These are phyloP conservation scores for Aspergillus sp. DNA, from an alignment of 2,329 filamentous ascomycete genomes.

Conservation along the genomic window DNA sequence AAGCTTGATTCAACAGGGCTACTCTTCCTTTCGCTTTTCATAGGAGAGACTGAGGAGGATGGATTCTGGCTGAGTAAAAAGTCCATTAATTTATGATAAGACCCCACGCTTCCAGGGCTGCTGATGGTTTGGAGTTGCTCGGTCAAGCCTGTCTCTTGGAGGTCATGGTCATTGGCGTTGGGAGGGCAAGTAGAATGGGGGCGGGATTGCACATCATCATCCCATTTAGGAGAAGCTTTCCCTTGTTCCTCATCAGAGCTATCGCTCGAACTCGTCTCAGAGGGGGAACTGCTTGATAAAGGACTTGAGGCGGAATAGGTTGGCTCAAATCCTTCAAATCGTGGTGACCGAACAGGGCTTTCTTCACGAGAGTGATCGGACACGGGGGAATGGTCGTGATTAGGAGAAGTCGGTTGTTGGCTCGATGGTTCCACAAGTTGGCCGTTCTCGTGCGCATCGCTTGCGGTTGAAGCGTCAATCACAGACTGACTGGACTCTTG, in stretches of 20 bases:
- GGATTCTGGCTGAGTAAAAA: conserved; percentile 1
- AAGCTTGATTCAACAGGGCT: conserved; percentile 1
- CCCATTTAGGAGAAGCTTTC: neutral
- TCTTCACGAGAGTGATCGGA: too few species aligned
- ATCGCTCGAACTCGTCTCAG: conserved; percentile 1
- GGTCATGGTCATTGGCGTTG: conserved; percentile 2
- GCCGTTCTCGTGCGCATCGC: neutral
- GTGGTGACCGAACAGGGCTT: conserved; percentile 13
- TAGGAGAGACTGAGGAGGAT: conserved; percentile 1
- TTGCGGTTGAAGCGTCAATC: neutral
- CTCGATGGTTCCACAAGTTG: neutral
- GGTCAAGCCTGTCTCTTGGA: conserved; percentile 5
- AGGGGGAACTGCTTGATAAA: neutral
- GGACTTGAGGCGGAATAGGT: neutral
- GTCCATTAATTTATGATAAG: conserved; percentile 12
- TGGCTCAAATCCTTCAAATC: conserved; percentile 21
- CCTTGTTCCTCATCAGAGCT: conserved; percentile 1
- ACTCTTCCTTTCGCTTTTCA: conserved; percentile 2
- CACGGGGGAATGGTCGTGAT: neutral
- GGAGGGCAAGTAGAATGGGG: conserved; percentile 10
- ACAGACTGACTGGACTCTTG: conserved; percentile 18
- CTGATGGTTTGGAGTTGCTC: conserved; percentile 16
- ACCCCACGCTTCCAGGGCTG: conserved; percentile 12
- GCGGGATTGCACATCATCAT: neutral
- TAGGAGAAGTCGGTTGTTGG: neutral